These are phyloP conservation scores for Madurella fahalii DNA, from an alignment of 2,329 filamentous ascomycete genomes.

Conservation along the genomic window DNA sequence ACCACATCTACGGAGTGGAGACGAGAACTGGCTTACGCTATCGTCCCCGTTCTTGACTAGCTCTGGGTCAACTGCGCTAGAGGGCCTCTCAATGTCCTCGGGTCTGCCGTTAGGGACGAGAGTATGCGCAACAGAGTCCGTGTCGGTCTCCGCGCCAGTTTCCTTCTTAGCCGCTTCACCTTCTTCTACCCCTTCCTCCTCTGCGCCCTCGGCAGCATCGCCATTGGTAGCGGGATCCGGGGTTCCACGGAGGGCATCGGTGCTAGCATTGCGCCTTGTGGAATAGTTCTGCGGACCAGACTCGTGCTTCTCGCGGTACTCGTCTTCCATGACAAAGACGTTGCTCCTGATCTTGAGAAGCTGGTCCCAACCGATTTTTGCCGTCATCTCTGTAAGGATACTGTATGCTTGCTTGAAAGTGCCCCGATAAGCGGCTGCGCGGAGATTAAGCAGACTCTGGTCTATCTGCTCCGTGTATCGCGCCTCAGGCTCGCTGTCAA, in stretches of 20 bases:
- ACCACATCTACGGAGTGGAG: not conserved
- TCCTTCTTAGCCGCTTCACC: conserved; percentile 24
- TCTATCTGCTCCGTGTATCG: conserved; percentile 83
- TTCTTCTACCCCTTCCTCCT: conserved; percentile 31
- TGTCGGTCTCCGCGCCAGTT: conserved; percentile 31
- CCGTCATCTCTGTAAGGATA: conserved; percentile 90
- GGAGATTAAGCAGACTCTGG: conserved; percentile 76
- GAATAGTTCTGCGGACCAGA: conserved; percentile 41
- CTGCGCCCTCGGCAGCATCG: conserved; percentile 32
- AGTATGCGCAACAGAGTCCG: conserved; percentile 27
- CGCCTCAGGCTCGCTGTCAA: conserved; percentile 83
- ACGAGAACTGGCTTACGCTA: conserved; percentile 47
- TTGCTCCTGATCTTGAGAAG: conserved; percentile 90
- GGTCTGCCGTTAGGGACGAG: conserved; percentile 33
- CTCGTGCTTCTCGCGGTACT: conserved; percentile 85
- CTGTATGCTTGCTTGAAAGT: conserved; percentile 95
- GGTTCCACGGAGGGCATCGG: conserved; percentile 69
- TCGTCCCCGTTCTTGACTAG: conserved; percentile 71
- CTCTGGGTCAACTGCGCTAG: conserved; percentile 71
- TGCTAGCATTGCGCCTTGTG: conserved; percentile 69
- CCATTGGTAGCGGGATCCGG: conserved; percentile 56
- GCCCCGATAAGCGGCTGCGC: conserved; percentile 85
- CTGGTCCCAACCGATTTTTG: conserved; percentile 97
- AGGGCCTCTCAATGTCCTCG: conserved; percentile 66
- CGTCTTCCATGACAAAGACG: conserved; percentile 99